Base-by-base conservation (phyloP, 352 stramenopile species). In the Phytophthora quininea region DNA sequence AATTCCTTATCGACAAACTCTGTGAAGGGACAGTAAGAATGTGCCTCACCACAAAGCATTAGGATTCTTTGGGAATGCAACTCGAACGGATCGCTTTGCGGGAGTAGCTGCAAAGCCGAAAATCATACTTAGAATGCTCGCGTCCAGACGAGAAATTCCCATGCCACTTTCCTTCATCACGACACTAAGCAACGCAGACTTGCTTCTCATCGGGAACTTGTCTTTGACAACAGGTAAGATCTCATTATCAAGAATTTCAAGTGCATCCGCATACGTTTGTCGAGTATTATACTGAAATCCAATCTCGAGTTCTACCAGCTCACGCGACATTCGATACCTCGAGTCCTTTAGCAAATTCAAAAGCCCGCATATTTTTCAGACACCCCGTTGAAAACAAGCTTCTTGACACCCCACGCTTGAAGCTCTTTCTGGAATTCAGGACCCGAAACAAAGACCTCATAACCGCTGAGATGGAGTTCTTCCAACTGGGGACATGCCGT, bases 381-480 rank as follows among this genome's bases (percentile, higher is more conserved):
- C 10, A 24, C 51, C 19, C 48, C 12, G n/a, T 64, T 58, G 10
- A 6, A 40, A 2, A 40, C 11, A n/a, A 69, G 45, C 14, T 63
- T 63, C 31, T 54, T 69, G 14, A 69, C 7, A 4, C 47, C 24
- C 62, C 62, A 69, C 3, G n/a, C 53, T 3, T 8, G 46, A 14
- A 68, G 1, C 0, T n/a, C 46, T 24, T 24, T 24, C 19, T 24
- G 19, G 19, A 24, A 24, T 27, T 49, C 53, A 1, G 7, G 15
- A 27, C 27, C 31, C 10, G 49, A 54, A 10, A 65, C 2, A 0
- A 15, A 6, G 2, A 59, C 33, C 4, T 63, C 45, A 27, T 63
- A 68, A 11, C 35, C 48, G 0, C 27, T 29, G 0, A 69, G 38
- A 27, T 24, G 19, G 30, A 69, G 56, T 2, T 64, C 54, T 30